These are phyloP conservation scores for Phaeotremella fagi DNA, from an alignment of 768 basidiomycete genomes.

Conservation along the genomic window DNA sequence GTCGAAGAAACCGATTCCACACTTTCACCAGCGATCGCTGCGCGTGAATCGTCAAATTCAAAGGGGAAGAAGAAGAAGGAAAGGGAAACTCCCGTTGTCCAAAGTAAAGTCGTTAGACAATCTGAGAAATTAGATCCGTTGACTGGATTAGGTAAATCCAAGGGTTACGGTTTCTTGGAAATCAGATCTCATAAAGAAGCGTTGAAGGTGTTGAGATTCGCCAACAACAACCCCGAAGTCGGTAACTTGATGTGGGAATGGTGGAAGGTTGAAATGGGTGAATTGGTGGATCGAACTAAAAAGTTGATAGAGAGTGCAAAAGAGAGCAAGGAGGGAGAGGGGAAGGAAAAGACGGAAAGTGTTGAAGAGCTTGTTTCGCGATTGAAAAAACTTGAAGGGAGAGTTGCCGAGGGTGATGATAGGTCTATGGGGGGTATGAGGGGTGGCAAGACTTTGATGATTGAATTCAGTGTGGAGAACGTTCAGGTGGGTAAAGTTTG, in stretches of 20 bases:
- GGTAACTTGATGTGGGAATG: constrained; percentile 65
- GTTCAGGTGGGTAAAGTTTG: constrained; percentile 56
- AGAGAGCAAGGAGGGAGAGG: constrained; percentile 39
- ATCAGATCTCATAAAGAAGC: constrained; percentile 83
- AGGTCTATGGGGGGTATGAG: constrained; percentile 43
- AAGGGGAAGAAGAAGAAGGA: constrained; percentile 49
- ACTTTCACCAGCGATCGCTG: constrained; percentile 39
- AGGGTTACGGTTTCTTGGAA: constrained; percentile 95
- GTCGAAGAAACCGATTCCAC: constrained; percentile 65
- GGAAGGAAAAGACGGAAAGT: constrained; percentile 32
- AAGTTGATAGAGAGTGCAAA: constrained; percentile 31
- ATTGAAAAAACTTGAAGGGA: constrained; percentile 60
- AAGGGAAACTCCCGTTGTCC: constrained; percentile 61
- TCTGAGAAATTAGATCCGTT: constrained; percentile 81
- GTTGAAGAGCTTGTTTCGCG: constrained; percentile 54
- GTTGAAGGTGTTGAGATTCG: constrained; percentile 83
- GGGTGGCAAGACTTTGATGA: constrained; percentile 60
- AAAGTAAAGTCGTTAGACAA: constrained; percentile 88
- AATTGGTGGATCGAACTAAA: constrained; percentile 46
- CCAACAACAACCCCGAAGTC: constrained; percentile 77
- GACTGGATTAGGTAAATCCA: constrained; percentile 79
- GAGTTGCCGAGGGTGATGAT: constrained; percentile 50
- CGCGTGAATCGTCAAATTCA: constrained; percentile 45
- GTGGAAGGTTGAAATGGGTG: constrained; percentile 72
- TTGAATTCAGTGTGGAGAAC: constrained; percentile 98